Evolutionary conservation across 1,284 basidiomycete species (phyloP), one percentile per base, ranked within the genome.

Genomic region (Phaffia rhodozyma): DNA sequence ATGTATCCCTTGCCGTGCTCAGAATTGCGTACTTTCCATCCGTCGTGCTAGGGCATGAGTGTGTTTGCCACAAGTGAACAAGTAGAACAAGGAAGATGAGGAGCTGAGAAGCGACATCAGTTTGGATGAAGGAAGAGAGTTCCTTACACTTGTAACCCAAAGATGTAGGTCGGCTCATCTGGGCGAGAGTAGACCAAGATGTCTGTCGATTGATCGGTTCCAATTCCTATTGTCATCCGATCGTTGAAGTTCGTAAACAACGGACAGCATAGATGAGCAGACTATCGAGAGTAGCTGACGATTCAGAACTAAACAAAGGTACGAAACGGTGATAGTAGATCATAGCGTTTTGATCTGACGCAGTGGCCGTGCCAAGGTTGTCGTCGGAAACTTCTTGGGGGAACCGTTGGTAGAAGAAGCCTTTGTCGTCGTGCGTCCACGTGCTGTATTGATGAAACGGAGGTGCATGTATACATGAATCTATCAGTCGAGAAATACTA

Each of bases 321-420:
- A 73, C 78, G 65, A 73, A 86, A 55, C 76, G 78, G 70, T 90
- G 87, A 72, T 87, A 90, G 71, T 83, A 87, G 21, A 89, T 72
- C 82, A 82, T 83, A 0, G 86, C 85, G 69, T 89, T 80, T 67
- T 79, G 72, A 73, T 88, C 86, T 49, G 79, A 79, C 25, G 80
- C 78, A 0, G 84, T 87, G 68, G 85, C 82, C 23, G 82, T 84
- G 6, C 84, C 83, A 51, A 81, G 63, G 21, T 38, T 47, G n/a
- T 63, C 81, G 58, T 61, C 62, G 55, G 80, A 79, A 69, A 82
- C 81, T 66, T 81, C 80, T 3, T 75, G 75, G 6, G 85, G 85
- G 69, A 80, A 85, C 34, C 85, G 79, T 84, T 88, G 86, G 73
- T 90, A 90, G 75, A 89, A 87, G 74, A 90, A 89, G 0, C 87